Evolutionary conservation across 1,284 basidiomycete genomes (phyloP).

Genomic region (Athelia sp.): DNA sequence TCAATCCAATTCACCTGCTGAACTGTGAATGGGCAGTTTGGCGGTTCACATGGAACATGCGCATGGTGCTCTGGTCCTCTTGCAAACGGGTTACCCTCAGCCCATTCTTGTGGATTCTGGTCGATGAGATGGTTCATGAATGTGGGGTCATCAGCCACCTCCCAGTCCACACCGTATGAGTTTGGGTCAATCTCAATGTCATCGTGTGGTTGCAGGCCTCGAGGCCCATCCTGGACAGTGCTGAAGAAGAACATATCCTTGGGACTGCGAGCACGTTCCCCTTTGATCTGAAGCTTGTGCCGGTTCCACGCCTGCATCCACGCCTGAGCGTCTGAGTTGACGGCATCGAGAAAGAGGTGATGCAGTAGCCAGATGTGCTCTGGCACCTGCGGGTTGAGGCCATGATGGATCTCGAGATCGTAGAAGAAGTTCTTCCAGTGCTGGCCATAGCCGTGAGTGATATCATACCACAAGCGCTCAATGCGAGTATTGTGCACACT

Average conservation of each 20-base stretch:
- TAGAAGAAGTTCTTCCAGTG: constrained; percentile 13
- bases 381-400: constrained; percentile 11
- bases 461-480: constrained; percentile 22
- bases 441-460: constrained; percentile 16
- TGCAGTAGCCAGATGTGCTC: constrained; percentile 17
- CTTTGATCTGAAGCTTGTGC: constrained; percentile 13
- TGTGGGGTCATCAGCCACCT: not conserved
- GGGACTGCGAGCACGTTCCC: constrained; percentile 7
- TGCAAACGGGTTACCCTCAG: not conserved
- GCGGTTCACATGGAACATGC: not conserved
- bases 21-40: not conserved
- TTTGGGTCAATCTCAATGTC: not conserved
- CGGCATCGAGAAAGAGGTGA: constrained; percentile 16
- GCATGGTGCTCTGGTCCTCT: not conserved
- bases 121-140: not conserved
- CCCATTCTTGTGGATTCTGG: not conserved
- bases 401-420: constrained; percentile 16
- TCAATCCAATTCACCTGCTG: not conserved
- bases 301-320: constrained; percentile 22
- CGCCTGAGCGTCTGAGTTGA: constrained; percentile 16
- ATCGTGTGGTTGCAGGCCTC: constrained; percentile 4
- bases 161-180: not conserved
- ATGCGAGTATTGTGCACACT: constrained; percentile 21
- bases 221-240: constrained; percentile 10
- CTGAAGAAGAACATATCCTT: constrained; percentile 11